These are phyloP conservation scores for Castanopsis chinensis DNA, from an alignment of 306 rosid species.

Conservation along the genomic window DNA sequence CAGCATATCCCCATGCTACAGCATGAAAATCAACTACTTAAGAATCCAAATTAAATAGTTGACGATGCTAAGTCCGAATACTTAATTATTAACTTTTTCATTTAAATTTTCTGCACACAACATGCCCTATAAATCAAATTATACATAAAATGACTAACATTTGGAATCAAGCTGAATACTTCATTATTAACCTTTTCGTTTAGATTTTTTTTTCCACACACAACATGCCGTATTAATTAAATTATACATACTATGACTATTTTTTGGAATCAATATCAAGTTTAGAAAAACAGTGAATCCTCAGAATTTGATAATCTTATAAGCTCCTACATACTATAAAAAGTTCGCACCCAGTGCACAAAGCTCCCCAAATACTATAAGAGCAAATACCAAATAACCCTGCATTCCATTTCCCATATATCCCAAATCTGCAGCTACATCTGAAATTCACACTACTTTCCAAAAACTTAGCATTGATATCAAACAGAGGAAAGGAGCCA, in stretches of 20 bases:
- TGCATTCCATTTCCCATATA: background rate
- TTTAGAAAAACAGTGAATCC: background rate
- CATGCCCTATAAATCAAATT: background rate
- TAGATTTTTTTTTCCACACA: background rate
- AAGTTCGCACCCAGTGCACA: no score
- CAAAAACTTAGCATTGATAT: background rate
- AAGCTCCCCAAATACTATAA: background rate
- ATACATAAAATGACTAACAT: background rate
- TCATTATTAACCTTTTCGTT: background rate
- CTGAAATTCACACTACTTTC: background rate
- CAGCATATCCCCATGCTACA: background rate
- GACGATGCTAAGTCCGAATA: background rate
- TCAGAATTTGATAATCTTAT: background rate
- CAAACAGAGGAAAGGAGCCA: background rate
- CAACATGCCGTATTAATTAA: background rate
- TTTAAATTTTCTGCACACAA: background rate
- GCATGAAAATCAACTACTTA: background rate
- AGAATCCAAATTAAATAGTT: background rate
- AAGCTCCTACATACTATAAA: background rate
- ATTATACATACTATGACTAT: background rate
- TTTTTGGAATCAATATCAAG: background rate
- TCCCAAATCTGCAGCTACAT: background rate
- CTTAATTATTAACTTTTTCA: background rate
- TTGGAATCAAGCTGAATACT: background rate
- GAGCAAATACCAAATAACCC: background rate